A percentile compares a stretch with the other conserved stretches of the same genome.
phyloP scores from a whole-genome alignment of 106 monocot genomes.

The Platanthera zijinensis region DNA sequence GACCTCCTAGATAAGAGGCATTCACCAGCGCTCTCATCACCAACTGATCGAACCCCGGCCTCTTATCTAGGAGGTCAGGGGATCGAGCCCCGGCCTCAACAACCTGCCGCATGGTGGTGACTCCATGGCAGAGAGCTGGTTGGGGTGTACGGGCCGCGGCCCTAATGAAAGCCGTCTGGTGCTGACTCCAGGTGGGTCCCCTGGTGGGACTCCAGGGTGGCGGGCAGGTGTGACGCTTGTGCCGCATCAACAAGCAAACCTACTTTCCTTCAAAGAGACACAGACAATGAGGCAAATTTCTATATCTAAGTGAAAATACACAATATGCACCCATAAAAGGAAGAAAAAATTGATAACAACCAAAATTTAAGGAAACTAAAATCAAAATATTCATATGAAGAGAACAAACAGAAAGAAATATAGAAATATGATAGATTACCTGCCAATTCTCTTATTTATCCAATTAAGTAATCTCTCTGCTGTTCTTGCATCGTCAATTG shows the following conservation, averaged over 20 bases:
- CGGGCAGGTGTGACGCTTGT: no score
- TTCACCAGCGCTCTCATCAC: no score
- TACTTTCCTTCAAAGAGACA: background rate
- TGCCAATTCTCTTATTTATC: slow-evolving; percentile 83
- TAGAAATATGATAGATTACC: slow-evolving; percentile 26
- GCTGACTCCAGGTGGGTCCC: no score
- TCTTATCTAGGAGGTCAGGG: no score
- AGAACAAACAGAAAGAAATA: background rate
- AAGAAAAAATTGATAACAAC: background rate
- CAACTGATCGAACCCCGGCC: no score
- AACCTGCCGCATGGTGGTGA: no score
- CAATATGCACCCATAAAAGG: background rate
- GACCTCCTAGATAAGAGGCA: no score
- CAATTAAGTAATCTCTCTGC: slow-evolving; percentile 72
- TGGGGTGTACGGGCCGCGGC: no score
- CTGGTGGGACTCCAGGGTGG: no score
- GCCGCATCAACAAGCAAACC: background rate
- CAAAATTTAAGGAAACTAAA: background rate
- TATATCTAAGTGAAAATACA: background rate
- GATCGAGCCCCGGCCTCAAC: no score
- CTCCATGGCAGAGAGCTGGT: no score
- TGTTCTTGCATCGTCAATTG: slow-evolving; percentile 78
- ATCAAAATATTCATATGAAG: background rate
- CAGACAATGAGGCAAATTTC: background rate
- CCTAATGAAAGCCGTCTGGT: no score